Percentiles rank a stretch among this genome's conserved stretches.
Conservation (phyloP, 1,139 yeast genomes). For the Sporopachydermia cereana region DNA sequence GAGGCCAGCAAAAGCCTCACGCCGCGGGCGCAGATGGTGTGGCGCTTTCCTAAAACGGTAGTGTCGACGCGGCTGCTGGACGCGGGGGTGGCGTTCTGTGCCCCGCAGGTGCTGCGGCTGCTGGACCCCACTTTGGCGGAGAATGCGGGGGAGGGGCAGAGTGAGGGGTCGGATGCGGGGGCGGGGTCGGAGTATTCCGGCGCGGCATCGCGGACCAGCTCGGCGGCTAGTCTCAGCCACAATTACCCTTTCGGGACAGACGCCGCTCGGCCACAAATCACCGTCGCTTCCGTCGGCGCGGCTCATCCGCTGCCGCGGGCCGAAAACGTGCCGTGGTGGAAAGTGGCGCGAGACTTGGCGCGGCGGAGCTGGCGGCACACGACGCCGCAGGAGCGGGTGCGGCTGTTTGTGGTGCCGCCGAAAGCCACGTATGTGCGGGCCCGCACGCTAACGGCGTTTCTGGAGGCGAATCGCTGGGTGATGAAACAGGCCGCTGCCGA, state of each 20-base stretch:
- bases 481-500: slow-evolving; percentile 37
- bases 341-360: slow-evolving; percentile 75
- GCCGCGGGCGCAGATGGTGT: slow-evolving; percentile 75
- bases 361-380: slow-evolving; percentile 88
- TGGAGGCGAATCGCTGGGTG: slow-evolving; percentile 82
- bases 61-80: slow-evolving; percentile 68
- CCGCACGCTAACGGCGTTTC: slow-evolving; percentile 66
- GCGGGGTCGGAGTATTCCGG: slow-evolving; percentile 11
- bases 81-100: slow-evolving; percentile 73
- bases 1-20: slow-evolving; percentile 58
- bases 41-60: slow-evolving; percentile 73
- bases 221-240: not conserved
- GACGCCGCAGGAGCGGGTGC: slow-evolving; percentile 43
- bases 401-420: slow-evolving; percentile 51
- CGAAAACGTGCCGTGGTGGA: slow-evolving; percentile 42
- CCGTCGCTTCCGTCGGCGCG: slow-evolving; percentile 13
- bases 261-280: not conserved
- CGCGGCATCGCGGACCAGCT: slow-evolving; percentile 11
- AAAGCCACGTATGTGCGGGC: slow-evolving; percentile 62
- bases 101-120: slow-evolving; percentile 37
- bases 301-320: slow-evolving; percentile 13
- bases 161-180: slow-evolving; percentile 10
- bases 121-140: slow-evolving; percentile 19
- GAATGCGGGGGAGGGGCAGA: slow-evolving; percentile 11
- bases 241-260: not conserved